Base-by-base conservation (phyloP, 495 filamentous ascomycete species). In the Talaromyces nanjingensis region DNA sequence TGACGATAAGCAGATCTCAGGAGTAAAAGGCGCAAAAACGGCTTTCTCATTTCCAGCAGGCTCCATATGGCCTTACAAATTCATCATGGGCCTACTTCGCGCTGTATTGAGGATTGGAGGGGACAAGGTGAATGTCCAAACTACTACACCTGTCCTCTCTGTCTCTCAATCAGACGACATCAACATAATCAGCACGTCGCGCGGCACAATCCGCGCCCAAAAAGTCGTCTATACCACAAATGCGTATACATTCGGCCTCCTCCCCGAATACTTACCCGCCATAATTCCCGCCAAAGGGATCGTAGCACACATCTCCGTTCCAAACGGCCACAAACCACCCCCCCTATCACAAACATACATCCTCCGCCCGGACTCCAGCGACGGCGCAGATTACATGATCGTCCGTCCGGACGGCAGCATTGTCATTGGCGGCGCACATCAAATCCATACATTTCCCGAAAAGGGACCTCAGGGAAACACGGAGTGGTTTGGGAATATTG, bases 21-120 rank as follows among this genome's bases (percentile, higher is more conserved):
- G 75, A 22, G 82, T 84, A 16, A 76, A 78, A 42, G 82, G 79
- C 4, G 81, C 81, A 0, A 71, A 63, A 18, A 73, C 80, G 0
- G 81, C 76, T 12, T 73, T 77, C 53, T 66, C 65, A 4, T 73
- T 73, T 12, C 68, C 71, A 2, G 77, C 84, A 2, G 82, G 74
- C 0, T 75, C 77, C 37, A 70, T 86, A 5, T 96, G 90, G 91
- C 92, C 92, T 0, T 96, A 94, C 72, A 96, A 96, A 72, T 82
- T 93, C 24, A 85, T 94, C 8, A 73, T 86, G 7, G 84, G 82
- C 64, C 77, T 92, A 1, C 20, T 64, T 4, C 25, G 55, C 0
- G 39, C 42, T 6, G 39, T 53, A 0, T 20, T 60, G 1, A 9
- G 60, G n/a, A 2, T 12, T 24, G 63, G 63, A 27, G 34, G 55